Evolutionary conservation across 2,329 filamentous ascomycete species (phyloP).

Genomic region (Pseudogymnoascus sp.): DNA sequence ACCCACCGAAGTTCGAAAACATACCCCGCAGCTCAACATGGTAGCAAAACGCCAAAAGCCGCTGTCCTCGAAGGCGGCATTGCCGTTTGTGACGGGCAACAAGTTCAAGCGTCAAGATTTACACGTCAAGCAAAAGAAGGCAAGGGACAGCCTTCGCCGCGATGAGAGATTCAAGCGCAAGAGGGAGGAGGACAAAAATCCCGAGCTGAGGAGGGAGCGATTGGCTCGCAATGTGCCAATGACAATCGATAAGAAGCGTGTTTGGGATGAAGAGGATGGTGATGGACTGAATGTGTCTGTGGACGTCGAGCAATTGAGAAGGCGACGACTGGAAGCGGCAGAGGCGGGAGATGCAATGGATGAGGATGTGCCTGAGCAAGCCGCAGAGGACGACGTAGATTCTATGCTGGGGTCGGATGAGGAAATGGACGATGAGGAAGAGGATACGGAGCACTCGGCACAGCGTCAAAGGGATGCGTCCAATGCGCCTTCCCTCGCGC

Average conservation of each 20-base stretch:
- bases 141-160: slow-evolving; percentile 62
- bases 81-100: slow-evolving; percentile 55
- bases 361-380: slow-evolving; percentile 32
- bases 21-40: slow-evolving; percentile 32
- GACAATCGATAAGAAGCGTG: slow-evolving; percentile 79
- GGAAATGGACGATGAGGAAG: slow-evolving; percentile 34
- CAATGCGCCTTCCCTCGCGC: slow-evolving; percentile 31
- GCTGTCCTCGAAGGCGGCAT: slow-evolving; percentile 33
- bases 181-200: slow-evolving; percentile 78
- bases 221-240: slow-evolving; percentile 68
- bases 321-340: slow-evolving; percentile 42
- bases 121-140: slow-evolving; percentile 72
- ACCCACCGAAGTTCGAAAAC: background rate
- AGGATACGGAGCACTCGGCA: slow-evolving; percentile 20
- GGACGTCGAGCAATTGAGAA: slow-evolving; percentile 51
- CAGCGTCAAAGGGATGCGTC: slow-evolving; percentile 30
- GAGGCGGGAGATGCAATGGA: slow-evolving; percentile 38
- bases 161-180: slow-evolving; percentile 70
- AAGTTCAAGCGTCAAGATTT: slow-evolving; percentile 72
- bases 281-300: slow-evolving; percentile 46
- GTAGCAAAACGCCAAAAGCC: slow-evolving; percentile 37
- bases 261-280: slow-evolving; percentile 72
- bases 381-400: slow-evolving; percentile 54
- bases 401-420: slow-evolving; percentile 65
- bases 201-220: slow-evolving; percentile 62